Conservation (phyloP, 108 stramenopile species). For the Asterionellopsis glacialis region DNA sequence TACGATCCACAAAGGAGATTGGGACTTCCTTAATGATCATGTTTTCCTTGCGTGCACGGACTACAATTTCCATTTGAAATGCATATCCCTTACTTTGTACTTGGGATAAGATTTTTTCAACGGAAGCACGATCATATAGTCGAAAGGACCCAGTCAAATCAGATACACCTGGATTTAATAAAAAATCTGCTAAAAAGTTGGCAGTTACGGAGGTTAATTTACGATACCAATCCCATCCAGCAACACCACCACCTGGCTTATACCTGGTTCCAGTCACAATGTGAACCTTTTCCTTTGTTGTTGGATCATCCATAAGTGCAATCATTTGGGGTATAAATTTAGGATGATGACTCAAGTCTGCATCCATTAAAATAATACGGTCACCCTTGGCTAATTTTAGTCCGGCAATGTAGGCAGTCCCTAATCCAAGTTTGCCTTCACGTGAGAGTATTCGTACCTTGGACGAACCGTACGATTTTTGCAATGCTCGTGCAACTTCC, state of each 20-base stretch:
- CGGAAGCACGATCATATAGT: conserved; percentile 83
- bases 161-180: conserved; percentile 86
- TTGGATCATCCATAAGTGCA: conserved; percentile 50
- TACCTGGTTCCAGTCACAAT: conserved; percentile 97
- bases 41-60: conserved; percentile 78
- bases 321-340: conserved; percentile 94
- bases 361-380: conserved; percentile 96
- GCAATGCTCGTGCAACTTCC: conserved; percentile 87
- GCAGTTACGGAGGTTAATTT: conserved; percentile 94
- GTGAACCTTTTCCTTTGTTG: conserved; percentile 49
- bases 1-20: conserved; percentile 96
- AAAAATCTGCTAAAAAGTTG: conserved; percentile 91
- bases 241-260: conserved; percentile 88
- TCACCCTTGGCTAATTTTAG: conserved; percentile 76
- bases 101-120: conserved; percentile 83
- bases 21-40: conserved; percentile 90
- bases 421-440: conserved; percentile 92
- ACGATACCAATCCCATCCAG: conserved; percentile 87
- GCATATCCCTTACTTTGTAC: conserved; percentile 93
- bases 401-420: conserved; percentile 93
- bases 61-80: conserved; percentile 99
- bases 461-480: conserved; percentile 72
- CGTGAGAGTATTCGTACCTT: conserved; percentile 82
- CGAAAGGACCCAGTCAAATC: conserved; percentile 97
- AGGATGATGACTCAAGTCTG: conserved; percentile 96